Conservation (phyloP, 1,284 basidiomycete species). For the Sporisorium reilianum region DNA sequence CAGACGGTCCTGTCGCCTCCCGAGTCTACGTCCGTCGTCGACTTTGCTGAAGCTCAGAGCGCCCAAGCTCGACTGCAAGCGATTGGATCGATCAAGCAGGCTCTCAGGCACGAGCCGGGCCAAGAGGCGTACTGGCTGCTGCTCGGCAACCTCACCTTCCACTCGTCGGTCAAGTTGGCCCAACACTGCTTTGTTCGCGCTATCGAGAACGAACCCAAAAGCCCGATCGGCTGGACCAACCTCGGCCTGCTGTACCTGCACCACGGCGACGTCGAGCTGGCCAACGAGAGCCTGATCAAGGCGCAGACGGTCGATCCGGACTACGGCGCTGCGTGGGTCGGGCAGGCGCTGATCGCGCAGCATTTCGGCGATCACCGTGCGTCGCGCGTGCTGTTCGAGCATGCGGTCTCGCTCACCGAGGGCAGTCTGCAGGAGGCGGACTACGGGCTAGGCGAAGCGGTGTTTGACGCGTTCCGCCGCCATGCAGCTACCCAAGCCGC, state of each 20-base stretch:
- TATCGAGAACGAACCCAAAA: conserved; percentile 82
- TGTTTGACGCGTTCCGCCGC: conserved; percentile 73
- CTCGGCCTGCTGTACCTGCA: conserved; percentile 90
- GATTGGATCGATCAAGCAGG: conserved; percentile 78
- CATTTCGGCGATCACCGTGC: conserved; percentile 77
- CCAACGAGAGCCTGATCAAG: conserved; percentile 85
- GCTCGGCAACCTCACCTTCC: conserved; percentile 81
- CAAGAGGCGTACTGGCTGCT: conserved; percentile 86
- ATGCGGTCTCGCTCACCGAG: conserved; percentile 80
- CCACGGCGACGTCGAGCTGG: conserved; percentile 83
- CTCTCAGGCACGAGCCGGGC: conserved; percentile 80
- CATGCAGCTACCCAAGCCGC: conserved; percentile 73
- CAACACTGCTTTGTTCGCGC: conserved; percentile 95
- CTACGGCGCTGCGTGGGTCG: conserved; percentile 89
- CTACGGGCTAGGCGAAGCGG: conserved; percentile 79
- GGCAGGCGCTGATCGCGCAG: conserved; percentile 85
- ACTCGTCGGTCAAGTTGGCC: conserved; percentile 77
- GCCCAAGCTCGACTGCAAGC: conserved; percentile 74
- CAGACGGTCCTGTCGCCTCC: conserved; percentile 70
- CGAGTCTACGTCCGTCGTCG: conserved; percentile 70
- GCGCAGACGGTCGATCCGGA: conserved; percentile 94
- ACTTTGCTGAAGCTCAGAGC: conserved; percentile 63
- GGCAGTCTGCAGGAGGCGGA: conserved; percentile 82
- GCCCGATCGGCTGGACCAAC: conserved; percentile 80
- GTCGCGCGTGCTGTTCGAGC: conserved; percentile 81